These are phyloP conservation scores for Rhexocercosporidium sp. DNA, from an alignment of 2,329 filamentous ascomycete genomes.

Conservation along the genomic window DNA sequence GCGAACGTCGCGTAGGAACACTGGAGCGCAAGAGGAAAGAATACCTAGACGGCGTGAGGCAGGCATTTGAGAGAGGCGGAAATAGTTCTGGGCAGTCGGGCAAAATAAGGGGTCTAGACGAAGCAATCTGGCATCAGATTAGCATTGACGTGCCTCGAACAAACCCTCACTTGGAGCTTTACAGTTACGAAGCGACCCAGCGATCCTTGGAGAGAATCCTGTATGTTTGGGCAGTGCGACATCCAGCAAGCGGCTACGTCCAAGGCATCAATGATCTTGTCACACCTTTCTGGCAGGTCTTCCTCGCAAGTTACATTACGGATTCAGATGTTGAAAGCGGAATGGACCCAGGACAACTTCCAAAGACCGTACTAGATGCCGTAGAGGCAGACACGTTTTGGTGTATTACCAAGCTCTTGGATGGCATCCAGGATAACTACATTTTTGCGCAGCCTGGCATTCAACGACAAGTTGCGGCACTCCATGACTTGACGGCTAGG, in stretches of 20 bases:
- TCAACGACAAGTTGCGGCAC: constrained; percentile 85
- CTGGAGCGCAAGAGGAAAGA: constrained; percentile 95
- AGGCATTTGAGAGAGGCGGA: constrained; percentile 71
- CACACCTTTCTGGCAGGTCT: constrained; percentile 98
- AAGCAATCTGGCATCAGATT: constrained; percentile 99
- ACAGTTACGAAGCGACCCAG: constrained; percentile 95
- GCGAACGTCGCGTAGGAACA: constrained; percentile 86
- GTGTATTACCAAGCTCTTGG: constrained; percentile 97
- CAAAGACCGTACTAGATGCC: constrained; percentile 87
- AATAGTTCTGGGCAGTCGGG: constrained; percentile 47
- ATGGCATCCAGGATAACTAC: constrained; percentile 98
- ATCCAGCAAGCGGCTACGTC: constrained; percentile 96
- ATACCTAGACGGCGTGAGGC: constrained; percentile 88
- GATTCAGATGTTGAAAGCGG: constrained; percentile 89
- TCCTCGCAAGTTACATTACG: constrained; percentile 93
- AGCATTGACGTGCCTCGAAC: constrained; percentile 97
- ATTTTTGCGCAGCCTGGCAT: constrained; percentile 98
- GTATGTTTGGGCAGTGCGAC: constrained; percentile 96
- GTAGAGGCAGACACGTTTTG: constrained; percentile 98
- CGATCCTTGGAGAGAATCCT: constrained; percentile 91
- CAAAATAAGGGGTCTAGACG: constrained; percentile 75
- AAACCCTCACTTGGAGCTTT: constrained; percentile 93
- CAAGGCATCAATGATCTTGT: constrained; percentile 99
- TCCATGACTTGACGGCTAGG: constrained; percentile 87
- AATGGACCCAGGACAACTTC: constrained; percentile 96